Base-by-base conservation (phyloP, 805 yeast genomes). In the Myxozyma melibiosi region DNA sequence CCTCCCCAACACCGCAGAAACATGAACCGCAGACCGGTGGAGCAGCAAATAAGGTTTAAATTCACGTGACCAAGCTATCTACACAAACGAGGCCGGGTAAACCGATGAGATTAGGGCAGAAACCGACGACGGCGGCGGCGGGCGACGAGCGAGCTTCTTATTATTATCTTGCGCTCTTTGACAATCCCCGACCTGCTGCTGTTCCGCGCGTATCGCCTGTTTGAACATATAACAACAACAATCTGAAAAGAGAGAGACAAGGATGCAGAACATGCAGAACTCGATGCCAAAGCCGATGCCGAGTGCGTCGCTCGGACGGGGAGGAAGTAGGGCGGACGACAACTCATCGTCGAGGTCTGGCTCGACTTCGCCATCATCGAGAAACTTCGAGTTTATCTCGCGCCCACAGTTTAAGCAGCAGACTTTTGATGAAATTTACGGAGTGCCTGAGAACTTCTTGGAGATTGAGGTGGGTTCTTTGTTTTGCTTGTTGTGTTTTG, bases 361-460 rank as follows among this genome's bases (percentile, higher is more conserved):
- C 16, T 38, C 63, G 28, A 34, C 58, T 4, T 58, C 64, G 20
- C 55, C 56, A 14, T 24, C 50, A 11, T 18, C 52, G 8, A 47
- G 57, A 16, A 49, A 48, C 16, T 47, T 57, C 55, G 63, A 52
- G 52, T 62, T 60, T 43, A 33, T 51, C 20, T 49, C 70, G 28
- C 67, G 76, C n/a, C 76, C 75, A 58, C 73, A 68, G 58, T 69
- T 73, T 62, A 80, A 75, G 64, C 79, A 77, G 58, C 92, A 86
- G 70, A 79, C 89, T 2, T 85, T 84, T 70, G 87, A 83, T 62
- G 96, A 90, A 66, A 79, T 88, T 41, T 94, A 94, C 68, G 96
- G 95, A 0, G 96, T 88, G 66, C 98, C 97, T 0, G 98, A 94
- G 71, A 89, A 90, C 73, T 89, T 90, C 68, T 78, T 92, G 39